These are phyloP conservation scores for Aspergillus viridinutans DNA, from an alignment of 2,329 filamentous ascomycete species.

Conservation along the genomic window DNA sequence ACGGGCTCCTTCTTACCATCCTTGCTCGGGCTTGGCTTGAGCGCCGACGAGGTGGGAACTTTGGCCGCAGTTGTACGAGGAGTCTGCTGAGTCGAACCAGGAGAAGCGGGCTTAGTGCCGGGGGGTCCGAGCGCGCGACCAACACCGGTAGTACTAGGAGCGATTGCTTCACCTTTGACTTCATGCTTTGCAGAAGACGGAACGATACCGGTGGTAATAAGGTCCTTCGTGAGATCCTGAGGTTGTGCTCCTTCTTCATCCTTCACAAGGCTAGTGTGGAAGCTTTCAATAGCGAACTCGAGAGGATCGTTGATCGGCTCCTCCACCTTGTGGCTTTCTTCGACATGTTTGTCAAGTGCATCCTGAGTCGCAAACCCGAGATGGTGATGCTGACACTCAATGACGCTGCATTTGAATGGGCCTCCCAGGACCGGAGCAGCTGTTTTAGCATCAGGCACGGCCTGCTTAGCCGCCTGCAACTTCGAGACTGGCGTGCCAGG, in stretches of 20 bases:
- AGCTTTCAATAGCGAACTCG: constrained; percentile 52
- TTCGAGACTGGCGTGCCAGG: constrained; percentile 25
- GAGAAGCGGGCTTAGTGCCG: constrained; percentile 31
- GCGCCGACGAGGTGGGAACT: constrained; percentile 10
- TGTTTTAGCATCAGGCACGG: constrained; percentile 39
- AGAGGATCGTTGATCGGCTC: constrained; percentile 51
- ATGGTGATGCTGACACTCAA: constrained; percentile 50
- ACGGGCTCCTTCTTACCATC: constrained; percentile 23
- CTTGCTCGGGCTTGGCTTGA: constrained; percentile 23
- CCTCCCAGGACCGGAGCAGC: constrained; percentile 37
- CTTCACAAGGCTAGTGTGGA: constrained; percentile 49
- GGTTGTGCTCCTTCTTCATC: constrained; percentile 36
- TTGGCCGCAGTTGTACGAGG: constrained; percentile 26
- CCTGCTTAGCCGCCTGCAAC: constrained; percentile 27
- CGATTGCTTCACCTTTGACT: constrained; percentile 21
- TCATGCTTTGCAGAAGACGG: constrained; percentile 26
- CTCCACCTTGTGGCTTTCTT: constrained; percentile 50
- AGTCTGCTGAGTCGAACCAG: constrained; percentile 31
- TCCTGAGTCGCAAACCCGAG: constrained; percentile 53
- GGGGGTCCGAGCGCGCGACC: constrained; percentile 31
- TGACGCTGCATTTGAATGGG: constrained; percentile 51
- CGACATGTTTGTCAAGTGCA: constrained; percentile 53
- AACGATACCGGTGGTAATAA: constrained; percentile 10
- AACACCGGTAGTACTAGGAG: constrained; percentile 27
- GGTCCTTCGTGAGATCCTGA: constrained; percentile 15